Base-by-base conservation (phyloP, 352 stramenopile species). In the Phytophthora constricta region DNA sequence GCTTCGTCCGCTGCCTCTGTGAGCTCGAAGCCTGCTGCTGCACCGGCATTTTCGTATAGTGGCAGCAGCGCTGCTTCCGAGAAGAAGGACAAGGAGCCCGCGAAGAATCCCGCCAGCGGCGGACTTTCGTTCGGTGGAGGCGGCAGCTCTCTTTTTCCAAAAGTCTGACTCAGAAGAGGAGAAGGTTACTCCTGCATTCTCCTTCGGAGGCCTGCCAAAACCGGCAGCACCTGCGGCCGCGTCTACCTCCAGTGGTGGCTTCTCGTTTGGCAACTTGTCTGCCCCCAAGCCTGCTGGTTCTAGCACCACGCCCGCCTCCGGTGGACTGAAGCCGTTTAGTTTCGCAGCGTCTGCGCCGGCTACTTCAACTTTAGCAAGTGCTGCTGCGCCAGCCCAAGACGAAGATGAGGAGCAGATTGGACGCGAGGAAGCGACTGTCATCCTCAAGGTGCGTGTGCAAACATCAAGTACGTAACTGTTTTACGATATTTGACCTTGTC, bases 391-490 rank as follows among this genome's bases (percentile, higher is more conserved):
- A 55, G 41, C 51, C 4, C 68, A 72, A 2, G 84, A 92, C 20
- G 85, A 93, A 47, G 84, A 93, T 22, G 86, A 96, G 9, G 88
- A 95, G 58, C 92, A 80, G 43, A 71, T 96, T 52, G 88, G 88
- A 49, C 88, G 82, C 4, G 88, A 96, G 66, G 86, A 91, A 63
- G 85, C 86, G 26, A 96, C 88, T 10, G 85, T 96, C 10, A 93
- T 96, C 55, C 70, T 96, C 52, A 96, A 96, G 82, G 88, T 95
- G 14, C 19, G 17, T 57, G 26, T 8, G 28, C 34, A 33, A 43
- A 31, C 17, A 53, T 16, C 58, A 28, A 17, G 46, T 2, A 43
- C 20, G 9, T 14, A 62, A 14, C 22, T 48, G n/a, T 14, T 53
- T 5, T 60, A 7, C 41, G 17, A 8, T 11, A 52, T 46, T 34